Evolutionary conservation across 75 land plant species (phyloP).

Genomic region (Cunninghamia lanceolata): DNA sequence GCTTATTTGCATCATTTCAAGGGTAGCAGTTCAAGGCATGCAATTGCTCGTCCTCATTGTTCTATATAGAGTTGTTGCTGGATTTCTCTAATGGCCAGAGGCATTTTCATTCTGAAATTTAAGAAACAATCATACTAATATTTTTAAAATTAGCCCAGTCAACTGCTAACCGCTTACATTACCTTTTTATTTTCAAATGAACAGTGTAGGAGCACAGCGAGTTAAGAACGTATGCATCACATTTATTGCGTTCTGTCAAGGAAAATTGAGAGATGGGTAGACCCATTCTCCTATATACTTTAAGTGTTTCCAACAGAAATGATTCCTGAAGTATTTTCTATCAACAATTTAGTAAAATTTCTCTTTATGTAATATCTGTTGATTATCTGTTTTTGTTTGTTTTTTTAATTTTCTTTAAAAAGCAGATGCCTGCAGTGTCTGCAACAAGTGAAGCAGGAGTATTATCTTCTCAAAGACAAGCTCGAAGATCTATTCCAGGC

Average conservation of each 20-base stretch:
- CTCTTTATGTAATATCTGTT: too few relatives aligned
- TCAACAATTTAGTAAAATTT: background rate
- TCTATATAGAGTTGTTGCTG: too few relatives aligned
- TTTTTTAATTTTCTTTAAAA: background rate
- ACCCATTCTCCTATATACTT: background rate
- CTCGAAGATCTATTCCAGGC: slow-evolving; percentile 67
- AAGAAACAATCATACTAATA: background rate
- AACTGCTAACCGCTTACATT: background rate
- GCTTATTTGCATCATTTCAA: slow-evolving; percentile 68
- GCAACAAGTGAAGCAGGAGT: slow-evolving; percentile 69
- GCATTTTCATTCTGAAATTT: background rate
- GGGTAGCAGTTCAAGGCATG: slow-evolving; percentile 81
- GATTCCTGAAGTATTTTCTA: background rate
- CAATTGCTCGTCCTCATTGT: background rate
- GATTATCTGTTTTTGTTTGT: background rate
- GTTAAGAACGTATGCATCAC: slow-evolving; percentile 58
- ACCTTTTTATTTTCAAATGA: background rate
- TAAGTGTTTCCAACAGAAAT: background rate
- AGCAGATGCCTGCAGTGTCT: slow-evolving; percentile 59
- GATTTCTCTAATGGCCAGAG: too few relatives aligned
- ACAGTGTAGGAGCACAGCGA: slow-evolving; percentile 76
- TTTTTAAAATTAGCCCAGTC: background rate
- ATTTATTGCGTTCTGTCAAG: slow-evolving; percentile 56
- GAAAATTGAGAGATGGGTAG: slow-evolving; percentile 53
- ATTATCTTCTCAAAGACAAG: slow-evolving; percentile 62